Base-by-base conservation (phyloP, 2,329 filamentous ascomycete genomes). In the Ceratocystis destructans region DNA sequence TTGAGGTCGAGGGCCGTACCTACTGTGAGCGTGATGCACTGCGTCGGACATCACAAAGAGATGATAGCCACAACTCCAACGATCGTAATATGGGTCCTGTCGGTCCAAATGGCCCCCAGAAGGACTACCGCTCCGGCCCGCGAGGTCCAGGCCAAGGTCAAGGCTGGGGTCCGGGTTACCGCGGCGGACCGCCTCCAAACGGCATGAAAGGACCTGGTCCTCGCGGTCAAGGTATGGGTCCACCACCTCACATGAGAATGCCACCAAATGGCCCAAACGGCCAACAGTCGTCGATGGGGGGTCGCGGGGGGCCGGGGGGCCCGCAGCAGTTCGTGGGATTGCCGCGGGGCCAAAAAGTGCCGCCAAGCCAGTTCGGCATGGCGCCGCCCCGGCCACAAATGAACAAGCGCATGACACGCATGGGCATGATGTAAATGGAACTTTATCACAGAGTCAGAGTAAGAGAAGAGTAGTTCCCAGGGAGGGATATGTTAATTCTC, bases 11-110 rank as follows among this genome's bases (percentile, higher is more conserved):
- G 50, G 89, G 89, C 28, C 81, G 79, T 57, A 84, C 88, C 0
- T 96, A 88, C 73, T 99, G 93, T 75, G 93, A 97, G 75, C 84
- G 86, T 57, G 91, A 97, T 73, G 92, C 91, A 3, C 86, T 86
- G 74, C 79, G 80, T 64, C 76, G 82, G 48, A 75, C 80, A 37
- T 62, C 61, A 53, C 46, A 59, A 62, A 63, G 53, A 61, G 62
- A 65, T 22, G 46, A 66, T 37, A 46, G 59, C 20, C 64, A 59
- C 59, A 31, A 41, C 15, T 28, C 57, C 28, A 57, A 48, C 31
- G 68, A 69, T 25, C 67, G 69, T 48, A 64, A 68, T 22, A 68
- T 69, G 68, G 67, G 62, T 20, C 67, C 67, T 17, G 67, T 61
- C 17, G 59, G 62, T 41, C 57, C 61, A 53, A 41, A 67, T 46